A percentile compares a stretch with the other conserved stretches of the same genome.
These are phyloP conservation scores for Stemphylium lycopersici DNA, from an alignment of 2,329 filamentous ascomycete species.

Conservation along the genomic window DNA sequence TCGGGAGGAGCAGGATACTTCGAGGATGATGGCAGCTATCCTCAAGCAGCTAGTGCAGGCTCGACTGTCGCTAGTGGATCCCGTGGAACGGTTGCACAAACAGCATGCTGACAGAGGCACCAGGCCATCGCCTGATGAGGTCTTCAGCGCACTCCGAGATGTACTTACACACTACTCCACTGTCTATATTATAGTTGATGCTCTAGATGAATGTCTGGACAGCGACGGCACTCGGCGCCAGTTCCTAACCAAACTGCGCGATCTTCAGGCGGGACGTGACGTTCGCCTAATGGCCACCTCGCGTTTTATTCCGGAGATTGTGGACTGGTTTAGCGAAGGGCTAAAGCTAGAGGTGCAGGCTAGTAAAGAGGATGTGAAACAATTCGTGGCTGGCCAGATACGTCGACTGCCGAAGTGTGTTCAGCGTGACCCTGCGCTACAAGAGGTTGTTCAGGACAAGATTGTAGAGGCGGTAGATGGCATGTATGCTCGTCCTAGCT, in stretches of 20 bases:
- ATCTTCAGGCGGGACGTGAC: constrained; percentile 6
- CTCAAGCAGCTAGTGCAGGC: constrained; percentile 17
- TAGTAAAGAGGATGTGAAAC: constrained; percentile 24
- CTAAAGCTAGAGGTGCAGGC: constrained; percentile 27
- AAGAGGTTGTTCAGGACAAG: constrained; percentile 20
- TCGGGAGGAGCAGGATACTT: constrained; percentile 44
- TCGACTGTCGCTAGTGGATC: background rate
- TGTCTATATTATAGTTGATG: constrained; percentile 38
- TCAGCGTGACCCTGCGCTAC: constrained; percentile 15
- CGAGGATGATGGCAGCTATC: constrained; percentile 12
- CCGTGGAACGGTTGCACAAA: constrained; percentile 6
- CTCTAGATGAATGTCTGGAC: constrained; percentile 43
- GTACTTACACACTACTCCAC: constrained; percentile 7
- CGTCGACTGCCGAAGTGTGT: constrained; percentile 23
- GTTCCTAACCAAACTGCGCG: constrained; percentile 1
- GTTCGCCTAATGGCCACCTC: constrained; percentile 18
- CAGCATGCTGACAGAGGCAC: constrained; percentile 7
- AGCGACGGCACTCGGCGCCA: constrained; percentile 13
- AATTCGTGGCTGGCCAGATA: constrained; percentile 24
- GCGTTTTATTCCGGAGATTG: constrained; percentile 25
- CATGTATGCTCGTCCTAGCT: constrained; percentile 21
- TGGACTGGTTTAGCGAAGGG: constrained; percentile 10
- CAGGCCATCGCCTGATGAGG: constrained; percentile 12
- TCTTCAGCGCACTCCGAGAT: constrained; percentile 1
- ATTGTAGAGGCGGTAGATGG: constrained; percentile 29